A percentile compares a stretch with the other conserved stretches of the same genome.
phyloP scores from a whole-genome alignment of 2,329 filamentous ascomycete species.

The Camillea tinctor region DNA sequence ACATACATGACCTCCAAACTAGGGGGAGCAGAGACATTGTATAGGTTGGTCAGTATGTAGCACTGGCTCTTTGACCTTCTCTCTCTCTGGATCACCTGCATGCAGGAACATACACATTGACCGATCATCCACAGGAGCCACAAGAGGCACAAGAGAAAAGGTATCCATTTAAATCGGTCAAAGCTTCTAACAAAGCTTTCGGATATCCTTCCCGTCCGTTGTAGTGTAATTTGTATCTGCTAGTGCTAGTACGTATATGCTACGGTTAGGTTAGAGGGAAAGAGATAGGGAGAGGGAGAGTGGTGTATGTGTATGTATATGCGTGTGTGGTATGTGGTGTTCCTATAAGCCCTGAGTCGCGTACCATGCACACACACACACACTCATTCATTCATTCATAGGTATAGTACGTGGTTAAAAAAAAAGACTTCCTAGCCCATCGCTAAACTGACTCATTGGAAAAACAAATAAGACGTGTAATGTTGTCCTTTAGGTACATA shows the following conservation, averaged over 20 bases:
- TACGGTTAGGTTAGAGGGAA: neutral
- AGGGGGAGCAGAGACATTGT: neutral
- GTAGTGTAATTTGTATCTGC: neutral
- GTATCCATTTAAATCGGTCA: slow-evolving; percentile 1
- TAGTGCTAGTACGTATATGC: neutral
- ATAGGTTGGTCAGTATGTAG: neutral
- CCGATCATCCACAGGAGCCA: neutral
- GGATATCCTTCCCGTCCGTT: neutral
- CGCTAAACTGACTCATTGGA: too few relatives aligned
- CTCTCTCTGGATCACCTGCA: slow-evolving; percentile 3
- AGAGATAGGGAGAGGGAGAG: too few relatives aligned
- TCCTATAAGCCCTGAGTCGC: too few relatives aligned
- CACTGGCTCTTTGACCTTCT: slow-evolving; percentile 7
- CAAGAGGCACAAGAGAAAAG: neutral
- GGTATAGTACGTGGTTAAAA: too few relatives aligned
- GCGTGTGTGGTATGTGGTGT: too few relatives aligned
- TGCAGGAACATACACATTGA: slow-evolving; percentile 6
- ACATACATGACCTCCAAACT: neutral
- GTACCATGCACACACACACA: neutral
- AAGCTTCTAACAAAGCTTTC: neutral
- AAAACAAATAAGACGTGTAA: too few relatives aligned
- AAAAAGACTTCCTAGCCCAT: too few relatives aligned
- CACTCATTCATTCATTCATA: neutral
- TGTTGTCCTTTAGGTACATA: too few relatives aligned
- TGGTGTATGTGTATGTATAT: neutral